phyloP scores from a whole-genome alignment of 768 basidiomycete species.

The Phaeolepiota aurea region DNA sequence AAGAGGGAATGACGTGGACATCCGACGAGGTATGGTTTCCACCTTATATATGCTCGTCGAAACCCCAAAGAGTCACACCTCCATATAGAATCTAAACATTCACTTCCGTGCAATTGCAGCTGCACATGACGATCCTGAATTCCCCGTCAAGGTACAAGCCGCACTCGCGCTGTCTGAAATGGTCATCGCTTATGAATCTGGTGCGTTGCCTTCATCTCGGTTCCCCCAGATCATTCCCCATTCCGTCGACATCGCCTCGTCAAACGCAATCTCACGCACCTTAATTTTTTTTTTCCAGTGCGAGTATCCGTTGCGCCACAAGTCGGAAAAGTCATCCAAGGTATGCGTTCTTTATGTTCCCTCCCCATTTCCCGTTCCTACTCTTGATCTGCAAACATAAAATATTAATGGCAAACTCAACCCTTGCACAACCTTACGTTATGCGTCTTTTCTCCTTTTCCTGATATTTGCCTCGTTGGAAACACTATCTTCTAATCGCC shows the following conservation, averaged over 20 bases:
- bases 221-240: not conserved
- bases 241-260: not conserved
- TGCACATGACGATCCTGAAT: slow-evolving; percentile 68
- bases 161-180: slow-evolving; percentile 75
- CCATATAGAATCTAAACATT: slow-evolving; percentile 43
- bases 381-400: no score
- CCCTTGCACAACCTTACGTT: no score
- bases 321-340: slow-evolving; percentile 84
- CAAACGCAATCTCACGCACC: not conserved
- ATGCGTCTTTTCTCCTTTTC: no score
- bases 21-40: slow-evolving; percentile 44
- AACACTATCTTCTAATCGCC: not conserved
- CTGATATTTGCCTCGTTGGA: slow-evolving; percentile 3
- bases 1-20: slow-evolving; percentile 60
- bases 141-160: slow-evolving; percentile 82
- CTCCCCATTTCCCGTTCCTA: no score
- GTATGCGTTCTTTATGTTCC: no score
- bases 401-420: no score
- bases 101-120: slow-evolving; percentile 59
- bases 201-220: slow-evolving; percentile 24
- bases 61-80: not conserved
- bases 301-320: slow-evolving; percentile 61
- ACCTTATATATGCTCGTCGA: slow-evolving; percentile 1
- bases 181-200: slow-evolving; percentile 53
- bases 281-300: slow-evolving; percentile 31